Evolutionary conservation across 352 stramenopile species (phyloP), one percentile per base, ranked within the genome.

Genomic region (Phytophthora capsici): DNA sequence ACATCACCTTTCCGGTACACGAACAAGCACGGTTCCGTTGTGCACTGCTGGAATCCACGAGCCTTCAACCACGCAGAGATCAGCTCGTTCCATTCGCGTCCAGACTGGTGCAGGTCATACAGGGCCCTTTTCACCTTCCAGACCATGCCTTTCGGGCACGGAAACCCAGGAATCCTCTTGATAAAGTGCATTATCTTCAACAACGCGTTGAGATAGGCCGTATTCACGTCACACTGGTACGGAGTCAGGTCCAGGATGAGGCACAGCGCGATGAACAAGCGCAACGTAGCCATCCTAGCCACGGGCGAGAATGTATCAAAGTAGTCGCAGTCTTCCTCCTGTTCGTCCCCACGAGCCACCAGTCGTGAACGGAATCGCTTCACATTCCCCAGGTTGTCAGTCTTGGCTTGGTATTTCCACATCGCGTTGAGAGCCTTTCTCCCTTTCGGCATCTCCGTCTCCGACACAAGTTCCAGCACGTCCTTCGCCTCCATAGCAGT

Each of bases 401-500:
- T 6, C 25, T 28, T 28, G 25, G 25, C 25, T 28, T 28, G 25
- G 6, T 28, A 28, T 28, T 6, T 28, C 6, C 25, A 28, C 25
- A 28, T 28, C 2, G 25, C 25, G 25, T 28, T 28, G 3, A 28
- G 25, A 6, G 25, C 25, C 25, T 28, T 28, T 6, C 6, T 28
- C 3, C 25, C 48, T 4, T 23, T 14, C n/a, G 48, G 48, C 20
- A 56, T 36, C 20, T 37, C 30, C 1, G 0, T 22, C 22, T 56
- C 48, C 3, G 34, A 12, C 22, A 56, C 48, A 5, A 56, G 36
- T 25, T 59, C 40, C 6, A 48, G 8, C 20, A 60, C 52, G 13
- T 63, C 34, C 14, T 57, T 63, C 7, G 37, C 36, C 25, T 63
- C 36, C 36, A 63, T 57, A 1, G 56, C 26, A 1, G 34, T n/a